These are phyloP conservation scores for Naegleria gruberi DNA, from an alignment of 208 protist species.

Conservation along the genomic window DNA sequence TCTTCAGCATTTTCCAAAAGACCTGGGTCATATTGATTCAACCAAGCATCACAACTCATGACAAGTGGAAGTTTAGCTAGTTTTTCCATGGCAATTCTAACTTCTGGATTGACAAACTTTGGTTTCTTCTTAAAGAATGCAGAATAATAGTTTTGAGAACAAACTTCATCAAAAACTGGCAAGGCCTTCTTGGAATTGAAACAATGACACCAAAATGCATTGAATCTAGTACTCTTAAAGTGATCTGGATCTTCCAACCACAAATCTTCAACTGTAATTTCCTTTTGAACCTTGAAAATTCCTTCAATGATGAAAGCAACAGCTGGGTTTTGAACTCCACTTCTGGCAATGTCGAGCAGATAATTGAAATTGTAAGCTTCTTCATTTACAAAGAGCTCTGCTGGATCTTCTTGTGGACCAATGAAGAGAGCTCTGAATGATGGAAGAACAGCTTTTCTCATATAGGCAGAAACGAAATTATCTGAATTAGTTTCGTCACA, in stretches of 20 bases:
- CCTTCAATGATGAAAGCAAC: not conserved
- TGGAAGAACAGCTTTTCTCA: not conserved
- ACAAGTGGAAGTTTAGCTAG: not conserved
- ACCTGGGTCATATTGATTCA: not conserved
- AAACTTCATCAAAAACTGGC: not conserved
- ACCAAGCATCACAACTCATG: not conserved
- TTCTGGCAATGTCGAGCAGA: not conserved
- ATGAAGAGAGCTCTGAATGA: not conserved
- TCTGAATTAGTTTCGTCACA: not conserved
- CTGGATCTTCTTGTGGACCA: not conserved
- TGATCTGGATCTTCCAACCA: not conserved
- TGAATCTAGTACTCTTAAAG: not conserved
- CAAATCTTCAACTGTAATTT: not conserved
- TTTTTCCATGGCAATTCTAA: not conserved
- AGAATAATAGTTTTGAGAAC: not conserved
- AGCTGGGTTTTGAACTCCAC: not conserved
- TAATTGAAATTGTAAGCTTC: not conserved
- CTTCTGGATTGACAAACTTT: not conserved
- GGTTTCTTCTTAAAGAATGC: not conserved
- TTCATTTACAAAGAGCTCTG: not conserved
- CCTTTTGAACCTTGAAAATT: not conserved
- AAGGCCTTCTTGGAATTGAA: not conserved
- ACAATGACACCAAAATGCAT: constrained; percentile 1
- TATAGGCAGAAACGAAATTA: not conserved
- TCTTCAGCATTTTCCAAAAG: not conserved